Percentiles rank a stretch among this genome's conserved stretches.
Evolutionary conservation across 768 basidiomycete genomes (phyloP).

Genomic region (Mrakia hoshinonis): DNA sequence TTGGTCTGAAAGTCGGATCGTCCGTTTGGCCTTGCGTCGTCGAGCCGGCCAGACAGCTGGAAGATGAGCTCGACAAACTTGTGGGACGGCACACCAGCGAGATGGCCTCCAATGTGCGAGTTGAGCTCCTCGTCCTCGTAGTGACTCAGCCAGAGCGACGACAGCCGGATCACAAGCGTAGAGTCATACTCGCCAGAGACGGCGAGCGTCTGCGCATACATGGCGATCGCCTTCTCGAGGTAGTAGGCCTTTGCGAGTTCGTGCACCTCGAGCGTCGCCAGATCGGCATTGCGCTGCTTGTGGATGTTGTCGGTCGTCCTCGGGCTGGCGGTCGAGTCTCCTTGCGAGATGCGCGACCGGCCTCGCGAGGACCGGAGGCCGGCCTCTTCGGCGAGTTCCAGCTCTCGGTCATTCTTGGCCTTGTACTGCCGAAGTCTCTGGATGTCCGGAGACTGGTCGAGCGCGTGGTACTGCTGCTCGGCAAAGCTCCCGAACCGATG

Average conservation of each 20-base stretch:
- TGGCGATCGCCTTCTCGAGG: slow-evolving; percentile 64
- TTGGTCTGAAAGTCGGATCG: slow-evolving; percentile 48
- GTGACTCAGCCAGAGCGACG: slow-evolving; percentile 86
- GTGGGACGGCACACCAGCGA: slow-evolving; percentile 59
- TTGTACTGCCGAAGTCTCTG: slow-evolving; percentile 58
- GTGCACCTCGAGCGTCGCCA: slow-evolving; percentile 44
- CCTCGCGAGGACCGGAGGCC: background rate
- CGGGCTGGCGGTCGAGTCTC: slow-evolving; percentile 13
- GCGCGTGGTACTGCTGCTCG: slow-evolving; percentile 70
- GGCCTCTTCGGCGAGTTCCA: slow-evolving; percentile 45
- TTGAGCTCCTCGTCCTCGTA: slow-evolving; percentile 52
- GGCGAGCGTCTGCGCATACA: slow-evolving; percentile 72
- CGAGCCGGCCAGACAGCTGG: slow-evolving; percentile 82
- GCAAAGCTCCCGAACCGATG: slow-evolving; percentile 82
- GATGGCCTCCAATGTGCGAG: slow-evolving; percentile 40
- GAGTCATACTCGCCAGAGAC: slow-evolving; percentile 65
- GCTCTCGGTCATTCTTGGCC: slow-evolving; percentile 54
- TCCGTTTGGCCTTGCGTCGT: slow-evolving; percentile 31
- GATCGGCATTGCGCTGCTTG: slow-evolving; percentile 51
- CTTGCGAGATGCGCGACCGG: background rate
- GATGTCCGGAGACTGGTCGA: slow-evolving; percentile 60
- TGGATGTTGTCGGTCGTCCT: background rate
- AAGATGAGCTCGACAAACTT: slow-evolving; percentile 89
- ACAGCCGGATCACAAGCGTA: slow-evolving; percentile 67
- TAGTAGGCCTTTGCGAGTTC: slow-evolving; percentile 51